Evolutionary conservation across 495 filamentous ascomycete species (phyloP).

Genomic region (Podospora australis): DNA sequence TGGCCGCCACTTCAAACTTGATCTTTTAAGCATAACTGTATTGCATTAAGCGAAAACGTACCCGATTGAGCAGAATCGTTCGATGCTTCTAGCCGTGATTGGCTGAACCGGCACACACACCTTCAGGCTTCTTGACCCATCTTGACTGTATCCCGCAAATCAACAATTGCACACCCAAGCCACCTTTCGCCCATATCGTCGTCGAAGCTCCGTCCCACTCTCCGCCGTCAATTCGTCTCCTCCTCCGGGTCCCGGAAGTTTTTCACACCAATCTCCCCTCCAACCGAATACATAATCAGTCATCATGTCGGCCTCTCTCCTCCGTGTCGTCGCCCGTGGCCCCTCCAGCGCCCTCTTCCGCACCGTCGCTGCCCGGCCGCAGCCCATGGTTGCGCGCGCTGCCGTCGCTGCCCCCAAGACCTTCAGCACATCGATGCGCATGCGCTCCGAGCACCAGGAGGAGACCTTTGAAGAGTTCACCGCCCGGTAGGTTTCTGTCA

Average conservation of each 20-base stretch:
- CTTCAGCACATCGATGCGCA: constrained; percentile 62
- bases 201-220: constrained; percentile 15
- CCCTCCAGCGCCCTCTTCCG: constrained; percentile 54
- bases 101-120: constrained; percentile 8
- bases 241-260: constrained; percentile 12
- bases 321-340: constrained; percentile 65
- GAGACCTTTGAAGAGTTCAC: constrained; percentile 99
- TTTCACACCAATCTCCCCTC: constrained; percentile 6
- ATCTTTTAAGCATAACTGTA: background rate
- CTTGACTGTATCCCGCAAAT: constrained; percentile 15
- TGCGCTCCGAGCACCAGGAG: constrained; percentile 59
- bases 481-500: constrained; percentile 66
- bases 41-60: constrained; percentile 14
- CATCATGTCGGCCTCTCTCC: constrained; percentile 57
- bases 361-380: constrained; percentile 52
- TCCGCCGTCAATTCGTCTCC: constrained; percentile 15
- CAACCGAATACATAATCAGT: constrained; percentile 2
- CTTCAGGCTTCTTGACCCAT: constrained; percentile 10
- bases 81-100: constrained; percentile 26
- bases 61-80: constrained; percentile 28
- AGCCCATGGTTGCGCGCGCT: constrained; percentile 32
- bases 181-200: constrained; percentile 16
- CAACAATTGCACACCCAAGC: constrained; percentile 22
- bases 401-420: constrained; percentile 31
- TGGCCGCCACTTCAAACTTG: background rate